These are phyloP conservation scores for Dictyostelium firmibasis DNA, from an alignment of 78 protist genomes.

Conservation along the genomic window DNA sequence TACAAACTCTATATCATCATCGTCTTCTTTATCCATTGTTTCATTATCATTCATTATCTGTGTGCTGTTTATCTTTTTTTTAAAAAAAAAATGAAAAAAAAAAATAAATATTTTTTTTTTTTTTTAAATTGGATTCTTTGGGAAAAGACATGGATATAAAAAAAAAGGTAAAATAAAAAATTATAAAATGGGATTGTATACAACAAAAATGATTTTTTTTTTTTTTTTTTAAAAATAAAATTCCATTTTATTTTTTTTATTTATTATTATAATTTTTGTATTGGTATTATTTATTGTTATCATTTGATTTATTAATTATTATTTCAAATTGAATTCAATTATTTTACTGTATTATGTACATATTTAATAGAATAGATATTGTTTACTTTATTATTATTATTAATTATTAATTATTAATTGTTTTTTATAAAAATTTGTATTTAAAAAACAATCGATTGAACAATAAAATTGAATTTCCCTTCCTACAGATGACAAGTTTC, in stretches of 20 bases:
- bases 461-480: not conserved
- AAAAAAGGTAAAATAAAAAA: too few relatives aligned
- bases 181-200: too few relatives aligned
- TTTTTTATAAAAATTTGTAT: not conserved
- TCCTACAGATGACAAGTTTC: not conserved
- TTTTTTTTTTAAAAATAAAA: too few relatives aligned
- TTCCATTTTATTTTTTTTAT: not conserved
- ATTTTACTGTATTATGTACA: not conserved
- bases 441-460: not conserved
- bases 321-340: not conserved
- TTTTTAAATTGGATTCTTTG: too few relatives aligned
- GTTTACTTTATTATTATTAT: not conserved
- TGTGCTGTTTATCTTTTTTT: too few relatives aligned
- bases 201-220: too few relatives aligned
- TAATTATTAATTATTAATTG: not conserved
- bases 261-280: not conserved
- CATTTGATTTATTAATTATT: not conserved
- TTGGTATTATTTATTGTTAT: not conserved
- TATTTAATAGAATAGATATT: not conserved
- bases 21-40: not conserved
- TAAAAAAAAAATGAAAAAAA: too few relatives aligned
- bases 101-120: too few relatives aligned
- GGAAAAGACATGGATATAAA: too few relatives aligned
- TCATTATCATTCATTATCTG: too few relatives aligned
- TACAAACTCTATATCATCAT: not conserved